phyloP scores from a whole-genome alignment of 2,329 filamentous ascomycete species.

The Verticillium nubilum region DNA sequence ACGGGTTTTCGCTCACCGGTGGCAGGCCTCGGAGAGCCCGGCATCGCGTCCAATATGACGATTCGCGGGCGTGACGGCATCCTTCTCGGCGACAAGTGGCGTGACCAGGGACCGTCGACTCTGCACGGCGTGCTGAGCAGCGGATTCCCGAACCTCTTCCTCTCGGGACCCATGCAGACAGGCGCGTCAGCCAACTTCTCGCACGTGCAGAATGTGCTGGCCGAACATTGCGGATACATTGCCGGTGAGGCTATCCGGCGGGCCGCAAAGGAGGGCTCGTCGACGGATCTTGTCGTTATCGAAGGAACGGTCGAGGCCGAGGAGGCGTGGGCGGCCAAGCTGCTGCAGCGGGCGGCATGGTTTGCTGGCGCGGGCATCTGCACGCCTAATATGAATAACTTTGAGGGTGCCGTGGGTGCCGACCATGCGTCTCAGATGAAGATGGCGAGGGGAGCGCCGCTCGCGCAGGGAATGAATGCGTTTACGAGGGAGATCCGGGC shows the following conservation, averaged over 20 bases:
- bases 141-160: slow-evolving; percentile 52
- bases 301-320: slow-evolving; percentile 41
- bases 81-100: slow-evolving; percentile 40
- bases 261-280: slow-evolving; percentile 7
- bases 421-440: slow-evolving; percentile 24
- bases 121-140: slow-evolving; percentile 44
- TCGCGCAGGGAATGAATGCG: slow-evolving; percentile 22
- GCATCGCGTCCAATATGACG: slow-evolving; percentile 7
- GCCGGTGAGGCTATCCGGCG: slow-evolving; percentile 16
- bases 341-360: slow-evolving; percentile 31
- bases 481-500: slow-evolving; percentile 20
- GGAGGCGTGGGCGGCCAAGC: slow-evolving; percentile 36
- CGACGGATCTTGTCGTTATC: slow-evolving; percentile 19
- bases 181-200: slow-evolving; percentile 31
- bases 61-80: slow-evolving; percentile 37
- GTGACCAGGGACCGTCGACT: slow-evolving; percentile 33
- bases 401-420: slow-evolving; percentile 29
- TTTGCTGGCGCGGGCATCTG: slow-evolving; percentile 38
- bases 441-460: slow-evolving; percentile 20
- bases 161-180: slow-evolving; percentile 35
- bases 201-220: slow-evolving; percentile 26
- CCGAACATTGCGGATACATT: slow-evolving; percentile 36
- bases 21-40: slow-evolving; percentile 23
- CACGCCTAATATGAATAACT: slow-evolving; percentile 49
- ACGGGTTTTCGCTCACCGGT: slow-evolving; percentile 30